These are phyloP conservation scores for Pezicula radicicola DNA, from an alignment of 2,329 filamentous ascomycete species.

Conservation along the genomic window DNA sequence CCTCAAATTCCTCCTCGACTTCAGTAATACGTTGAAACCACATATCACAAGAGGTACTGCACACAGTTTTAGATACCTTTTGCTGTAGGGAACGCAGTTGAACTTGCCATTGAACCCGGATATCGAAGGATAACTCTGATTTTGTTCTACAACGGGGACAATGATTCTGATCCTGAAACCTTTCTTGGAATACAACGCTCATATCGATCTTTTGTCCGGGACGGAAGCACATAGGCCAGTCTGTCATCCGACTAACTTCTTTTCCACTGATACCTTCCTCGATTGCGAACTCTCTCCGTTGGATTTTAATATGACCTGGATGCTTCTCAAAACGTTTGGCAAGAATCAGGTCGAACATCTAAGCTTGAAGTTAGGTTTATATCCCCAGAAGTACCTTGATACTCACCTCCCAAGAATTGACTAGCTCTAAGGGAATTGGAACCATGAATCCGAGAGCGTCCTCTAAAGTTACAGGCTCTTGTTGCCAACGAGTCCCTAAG, in stretches of 20 bases:
- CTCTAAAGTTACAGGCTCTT: slow-evolving; percentile 6
- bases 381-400: not conserved
- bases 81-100: too few relatives aligned
- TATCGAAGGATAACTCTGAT: too few relatives aligned
- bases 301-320: not conserved
- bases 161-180: not conserved
- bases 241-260: not conserved
- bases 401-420: slow-evolving; percentile 9
- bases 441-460: slow-evolving; percentile 5
- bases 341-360: not conserved
- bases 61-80: too few relatives aligned
- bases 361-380: not conserved
- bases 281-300: not conserved
- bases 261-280: not conserved
- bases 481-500: slow-evolving; percentile 4
- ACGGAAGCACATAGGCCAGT: not conserved
- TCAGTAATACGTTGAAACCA: too few relatives aligned
- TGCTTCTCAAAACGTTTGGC: not conserved
- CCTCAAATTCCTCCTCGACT: too few relatives aligned
- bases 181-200: not conserved
- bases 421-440: slow-evolving; percentile 8
- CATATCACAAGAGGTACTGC: too few relatives aligned
- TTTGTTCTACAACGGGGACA: not conserved
- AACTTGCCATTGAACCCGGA: too few relatives aligned
- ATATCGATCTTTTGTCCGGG: not conserved